Evolutionary conservation across 179 eudicot genomes (phyloP).

Genomic region (Spergularia azorica): DNA sequence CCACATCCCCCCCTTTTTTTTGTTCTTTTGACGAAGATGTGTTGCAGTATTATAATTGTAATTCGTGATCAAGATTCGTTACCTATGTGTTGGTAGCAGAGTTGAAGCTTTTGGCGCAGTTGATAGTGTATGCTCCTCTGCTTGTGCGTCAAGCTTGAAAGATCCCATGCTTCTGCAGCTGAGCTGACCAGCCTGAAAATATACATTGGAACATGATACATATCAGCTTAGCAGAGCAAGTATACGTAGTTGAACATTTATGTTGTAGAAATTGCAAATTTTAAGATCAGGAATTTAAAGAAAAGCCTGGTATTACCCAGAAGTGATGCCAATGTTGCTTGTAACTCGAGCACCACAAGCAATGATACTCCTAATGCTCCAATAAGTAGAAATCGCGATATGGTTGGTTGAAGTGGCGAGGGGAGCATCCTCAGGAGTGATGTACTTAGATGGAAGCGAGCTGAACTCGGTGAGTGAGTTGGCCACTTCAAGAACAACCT

Average conservation of each 20-base stretch:
- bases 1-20: too few relatives aligned
- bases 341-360: constrained; percentile 61
- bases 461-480: constrained; percentile 55
- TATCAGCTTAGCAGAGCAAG: too few relatives aligned
- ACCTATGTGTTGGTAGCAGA: constrained; percentile 41
- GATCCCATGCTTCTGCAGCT: constrained; percentile 58
- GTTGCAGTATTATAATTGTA: background rate
- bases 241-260: too few relatives aligned
- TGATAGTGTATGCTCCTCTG: constrained; percentile 49
- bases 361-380: constrained; percentile 76
- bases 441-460: constrained; percentile 63
- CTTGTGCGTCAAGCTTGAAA: constrained; percentile 69
- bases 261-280: too few relatives aligned
- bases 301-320: constrained; percentile 35
- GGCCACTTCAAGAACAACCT: constrained; percentile 54
- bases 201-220: background rate
- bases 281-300: too few relatives aligned
- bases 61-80: background rate
- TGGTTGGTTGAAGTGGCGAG: constrained; percentile 51
- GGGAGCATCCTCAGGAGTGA: constrained; percentile 62
- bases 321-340: constrained; percentile 62
- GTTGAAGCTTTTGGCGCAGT: constrained; percentile 47
- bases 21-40: too few relatives aligned
- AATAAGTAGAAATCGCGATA: constrained; percentile 77
- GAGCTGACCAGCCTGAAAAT: constrained; percentile 10